Evolutionary conservation across 441 rosid genomes (phyloP).

Genomic region (Aquilaria agallochum): DNA sequence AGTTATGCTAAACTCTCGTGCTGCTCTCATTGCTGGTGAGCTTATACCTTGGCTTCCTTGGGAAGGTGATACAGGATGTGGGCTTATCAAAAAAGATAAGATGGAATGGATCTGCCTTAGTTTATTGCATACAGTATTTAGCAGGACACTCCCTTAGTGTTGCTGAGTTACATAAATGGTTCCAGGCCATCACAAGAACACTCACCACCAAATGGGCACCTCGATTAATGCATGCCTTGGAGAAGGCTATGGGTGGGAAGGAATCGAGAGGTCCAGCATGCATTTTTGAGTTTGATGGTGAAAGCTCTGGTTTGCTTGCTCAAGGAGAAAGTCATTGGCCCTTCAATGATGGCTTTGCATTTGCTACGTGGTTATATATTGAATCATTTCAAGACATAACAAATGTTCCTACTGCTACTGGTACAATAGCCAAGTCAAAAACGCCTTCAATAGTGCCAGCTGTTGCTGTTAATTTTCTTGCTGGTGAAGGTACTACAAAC

Average conservation of each 20-base stretch:
- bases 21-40: conserved; percentile 89
- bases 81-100: conserved; percentile 31
- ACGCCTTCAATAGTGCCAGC: conserved; percentile 96
- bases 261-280: conserved; percentile 88
- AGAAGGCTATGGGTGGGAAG: conserved; percentile 85
- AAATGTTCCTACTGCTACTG: conserved; percentile 91
- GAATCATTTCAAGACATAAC: conserved; percentile 94
- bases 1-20: conserved; percentile 90
- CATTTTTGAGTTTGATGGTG: conserved; percentile 95
- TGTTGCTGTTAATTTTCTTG: conserved; percentile 95
- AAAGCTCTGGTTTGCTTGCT: conserved; percentile 95
- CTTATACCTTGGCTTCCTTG: conserved; percentile 83
- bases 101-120: conserved; percentile 73
- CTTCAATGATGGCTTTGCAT: conserved; percentile 78
- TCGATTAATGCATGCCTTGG: conserved; percentile 65
- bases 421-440: conserved; percentile 90
- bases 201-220: conserved; percentile 59
- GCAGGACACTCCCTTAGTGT: conserved; percentile 87
- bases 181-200: conserved; percentile 54
- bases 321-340: conserved; percentile 99
- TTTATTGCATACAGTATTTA: conserved; percentile 71
- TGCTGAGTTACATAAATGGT: conserved; percentile 71
- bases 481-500: conserved; percentile 95
- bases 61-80: conserved; percentile 62
- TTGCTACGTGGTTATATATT: conserved; percentile 92